Evolutionary conservation across 2,329 filamentous ascomycete species (phyloP), one percentile per base, ranked within the genome.

Genomic region (Aspergillus pseudoterreus): DNA sequence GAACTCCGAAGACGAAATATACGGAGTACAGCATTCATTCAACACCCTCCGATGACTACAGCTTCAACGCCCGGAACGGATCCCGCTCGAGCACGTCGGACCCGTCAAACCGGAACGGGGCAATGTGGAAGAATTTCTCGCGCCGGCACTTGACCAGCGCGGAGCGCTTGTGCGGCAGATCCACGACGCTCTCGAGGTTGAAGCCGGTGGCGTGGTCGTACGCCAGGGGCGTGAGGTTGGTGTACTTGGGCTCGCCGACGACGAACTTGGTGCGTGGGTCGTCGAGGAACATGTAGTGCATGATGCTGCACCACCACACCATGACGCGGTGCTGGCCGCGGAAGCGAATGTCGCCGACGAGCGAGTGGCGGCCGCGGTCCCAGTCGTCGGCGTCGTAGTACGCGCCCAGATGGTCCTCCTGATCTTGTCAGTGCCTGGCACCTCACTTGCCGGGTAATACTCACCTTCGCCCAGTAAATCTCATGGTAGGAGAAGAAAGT

Each of bases 191-290:
- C 60, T 87, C 84, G 24, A 90, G 75, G 8, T 83, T 82, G 62
- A 90, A 87, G 2, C 87, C 87, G 59, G 88, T 85, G 47, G 85
- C 82, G 47, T 88, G 79, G 60, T 91, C 87, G 68, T 90, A 90
- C 55, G 83, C 82, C 53, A 90, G 73, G 15, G 90, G 83, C 0
- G 82, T 86, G 32, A 77, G 80, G 62, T 87, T 87, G 6, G 83
- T 87, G 56, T 81, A 82, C 66, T 86, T 86, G 27, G 88, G 88
- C 73, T 92, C 88, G 4, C 71, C 74, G 2, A 82, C 79, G 6
- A 80, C 71, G 51, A 75, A 75, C 55, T 68, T 74, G 0, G 80
- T 82, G 8, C 80, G 75, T 15, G 78, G 76, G 51, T 82, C 80
- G 55, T 82, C 80, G 4, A 83, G 70, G 66, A 82, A 82, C 62